Evolutionary conservation across 148 eudicot species (phyloP), one percentile per base, ranked within the genome.

Genomic region (Arbutus unedo): DNA sequence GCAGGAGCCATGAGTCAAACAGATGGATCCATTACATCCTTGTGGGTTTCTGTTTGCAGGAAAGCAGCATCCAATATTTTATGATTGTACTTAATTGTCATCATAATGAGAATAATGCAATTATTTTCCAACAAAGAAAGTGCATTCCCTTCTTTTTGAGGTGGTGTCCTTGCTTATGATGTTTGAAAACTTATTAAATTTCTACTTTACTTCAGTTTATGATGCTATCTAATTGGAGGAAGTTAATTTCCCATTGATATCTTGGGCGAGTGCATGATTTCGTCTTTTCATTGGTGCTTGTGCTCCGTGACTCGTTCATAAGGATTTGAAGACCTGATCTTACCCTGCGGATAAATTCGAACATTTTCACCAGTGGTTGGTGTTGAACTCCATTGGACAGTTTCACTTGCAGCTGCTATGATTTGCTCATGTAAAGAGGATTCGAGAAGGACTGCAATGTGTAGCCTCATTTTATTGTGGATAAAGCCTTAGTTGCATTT

Each of bases 181-280:
- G 49, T 47, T 38, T 80, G 49, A 16, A 79, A 79, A 57, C 31
- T 41, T 8, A 23, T 16, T 68, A 14, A 11, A 31, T 9, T 50
- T 67, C 54, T 45, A 67, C 11, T 50, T 50, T 8, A 51, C 31
- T 79, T 68, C 13, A 16, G 8, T 68, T 10, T 80, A 51, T 7
- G 60, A 50, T 67, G 3, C 41, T 51, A 7, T 31, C 6, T 25
- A 64, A 2, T 51, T 55, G 60, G 16, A 57, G 73, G 43, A 48
- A 66, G 8, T 64, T 66, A 49, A 66, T 54, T 14, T 80, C 23
- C 47, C 51, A 1, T 25, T 23, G 74, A 67, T 21, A 19, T 25
- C 60, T 38, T 80, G 82, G 64, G 62, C 16, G 23, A 14, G 48
- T 50, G 49, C 66, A 31, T 80, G 62, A 19, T 50, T 76, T 80